phyloP scores from a whole-genome alignment of 306 rosid genomes.

The Trifolium pratense region DNA sequence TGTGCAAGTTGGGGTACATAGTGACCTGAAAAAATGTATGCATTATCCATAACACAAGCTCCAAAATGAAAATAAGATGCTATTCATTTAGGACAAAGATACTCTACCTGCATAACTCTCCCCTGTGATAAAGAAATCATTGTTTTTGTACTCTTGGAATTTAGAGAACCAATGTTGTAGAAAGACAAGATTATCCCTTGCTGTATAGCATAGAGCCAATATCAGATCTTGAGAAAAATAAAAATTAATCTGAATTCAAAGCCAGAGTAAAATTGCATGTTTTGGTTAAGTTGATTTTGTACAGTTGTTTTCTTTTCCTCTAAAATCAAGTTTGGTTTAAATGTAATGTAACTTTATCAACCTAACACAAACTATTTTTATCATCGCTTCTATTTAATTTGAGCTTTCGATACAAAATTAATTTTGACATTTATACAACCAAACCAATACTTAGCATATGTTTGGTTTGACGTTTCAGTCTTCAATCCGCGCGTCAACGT shows the following conservation, averaged over 20 bases:
- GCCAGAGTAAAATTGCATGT: not conserved
- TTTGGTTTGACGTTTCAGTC: no score
- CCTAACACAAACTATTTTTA: not conserved
- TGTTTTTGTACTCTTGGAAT: constrained; percentile 57
- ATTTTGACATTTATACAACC: not conserved
- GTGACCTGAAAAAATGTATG: constrained; percentile 56
- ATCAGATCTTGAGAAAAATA: not conserved
- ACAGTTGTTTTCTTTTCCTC: not conserved
- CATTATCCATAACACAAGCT: not conserved
- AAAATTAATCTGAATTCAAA: not conserved
- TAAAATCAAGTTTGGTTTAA: not conserved
- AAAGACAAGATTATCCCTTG: constrained; percentile 70
- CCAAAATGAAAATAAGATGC: not conserved
- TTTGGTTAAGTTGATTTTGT: not conserved
- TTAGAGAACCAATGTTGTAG: constrained; percentile 60
- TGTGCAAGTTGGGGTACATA: constrained; percentile 80
- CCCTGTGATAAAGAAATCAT: constrained; percentile 71
- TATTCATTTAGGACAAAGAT: not conserved
- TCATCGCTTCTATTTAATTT: no score
- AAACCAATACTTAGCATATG: not conserved
- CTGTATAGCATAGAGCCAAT: constrained; percentile 38
- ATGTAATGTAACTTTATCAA: not conserved
- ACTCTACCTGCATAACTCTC: constrained; percentile 76
- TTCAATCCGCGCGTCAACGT: no score
- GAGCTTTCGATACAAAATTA: not conserved